A percentile compares a stretch with the other conserved stretches of the same genome.
These are phyloP conservation scores for Entophlyctis luteolus DNA, from an alignment of 192 early-diverging fungal species.

Conservation along the genomic window DNA sequence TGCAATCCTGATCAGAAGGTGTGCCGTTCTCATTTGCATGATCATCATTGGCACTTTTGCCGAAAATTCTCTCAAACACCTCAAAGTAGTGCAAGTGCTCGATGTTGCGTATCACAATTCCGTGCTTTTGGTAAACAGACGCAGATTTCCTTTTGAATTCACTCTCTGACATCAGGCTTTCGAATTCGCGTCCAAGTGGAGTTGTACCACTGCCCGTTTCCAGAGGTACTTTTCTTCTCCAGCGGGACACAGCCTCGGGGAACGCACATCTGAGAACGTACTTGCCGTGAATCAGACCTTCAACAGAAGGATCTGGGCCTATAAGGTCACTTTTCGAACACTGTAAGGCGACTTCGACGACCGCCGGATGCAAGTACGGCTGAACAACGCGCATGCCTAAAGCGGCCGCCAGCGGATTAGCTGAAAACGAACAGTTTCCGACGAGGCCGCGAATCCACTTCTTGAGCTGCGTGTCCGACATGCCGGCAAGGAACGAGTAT, in stretches of 20 bases:
- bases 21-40: not conserved
- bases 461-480: conserved; percentile 44
- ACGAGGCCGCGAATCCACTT: conserved; percentile 48
- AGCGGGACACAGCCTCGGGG: conserved; percentile 56
- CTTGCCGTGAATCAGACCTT: conserved; percentile 47
- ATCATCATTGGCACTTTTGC: not conserved
- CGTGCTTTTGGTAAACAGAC: conserved; percentile 37
- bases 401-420: conserved; percentile 43
- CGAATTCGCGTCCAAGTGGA: conserved; percentile 48
- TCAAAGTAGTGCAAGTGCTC: conserved; percentile 63
- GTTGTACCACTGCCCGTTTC: conserved; percentile 62
- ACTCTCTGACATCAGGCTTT: not conserved
- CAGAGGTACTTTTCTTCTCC: conserved; percentile 65
- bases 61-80: conserved; percentile 48
- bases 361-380: conserved; percentile 53
- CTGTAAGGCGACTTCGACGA: conserved; percentile 53
- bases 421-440: conserved; percentile 60
- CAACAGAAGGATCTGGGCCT: conserved; percentile 2
- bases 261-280: conserved; percentile 58
- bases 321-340: conserved; percentile 32
- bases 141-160: conserved; percentile 28
- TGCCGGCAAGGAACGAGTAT: conserved; percentile 57
- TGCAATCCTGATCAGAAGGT: not conserved
- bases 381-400: conserved; percentile 62
- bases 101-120: conserved; percentile 55